Evolutionary conservation across 2,329 filamentous ascomycete species (phyloP).

Genomic region (Xylariaceae sp.): DNA sequence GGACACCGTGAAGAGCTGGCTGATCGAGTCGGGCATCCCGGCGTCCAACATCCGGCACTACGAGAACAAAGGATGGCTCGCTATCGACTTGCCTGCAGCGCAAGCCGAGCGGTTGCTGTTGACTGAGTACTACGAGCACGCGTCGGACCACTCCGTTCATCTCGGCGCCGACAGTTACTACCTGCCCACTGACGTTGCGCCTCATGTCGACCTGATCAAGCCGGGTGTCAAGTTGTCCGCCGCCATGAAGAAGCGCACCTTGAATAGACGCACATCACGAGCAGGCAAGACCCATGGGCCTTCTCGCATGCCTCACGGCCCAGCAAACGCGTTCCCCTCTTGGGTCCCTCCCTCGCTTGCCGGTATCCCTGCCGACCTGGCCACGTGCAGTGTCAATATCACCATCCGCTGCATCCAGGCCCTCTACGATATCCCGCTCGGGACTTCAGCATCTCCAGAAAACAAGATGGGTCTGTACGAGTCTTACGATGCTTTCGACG

Average conservation of each 20-base stretch:
- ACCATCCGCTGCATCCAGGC: background rate
- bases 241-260: conserved; percentile 1
- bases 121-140: background rate
- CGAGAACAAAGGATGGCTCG: background rate
- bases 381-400: background rate
- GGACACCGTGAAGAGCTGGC: background rate
- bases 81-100: background rate
- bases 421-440: background rate
- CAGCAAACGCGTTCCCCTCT: background rate
- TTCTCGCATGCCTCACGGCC: background rate
- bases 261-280: background rate
- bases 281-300: background rate
- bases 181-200: background rate
- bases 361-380: background rate
- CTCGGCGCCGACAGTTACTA: background rate
- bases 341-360: background rate
- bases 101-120: background rate
- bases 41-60: background rate
- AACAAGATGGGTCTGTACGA: background rate
- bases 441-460: background rate
- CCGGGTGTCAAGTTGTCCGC: conserved; percentile 36
- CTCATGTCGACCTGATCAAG: conserved; percentile 37
- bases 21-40: background rate
- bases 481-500: background rate
- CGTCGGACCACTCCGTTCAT: background rate